Base-by-base conservation (phyloP, 2,329 filamentous ascomycete genomes). In the Stagonosporopsis tanaceti region DNA sequence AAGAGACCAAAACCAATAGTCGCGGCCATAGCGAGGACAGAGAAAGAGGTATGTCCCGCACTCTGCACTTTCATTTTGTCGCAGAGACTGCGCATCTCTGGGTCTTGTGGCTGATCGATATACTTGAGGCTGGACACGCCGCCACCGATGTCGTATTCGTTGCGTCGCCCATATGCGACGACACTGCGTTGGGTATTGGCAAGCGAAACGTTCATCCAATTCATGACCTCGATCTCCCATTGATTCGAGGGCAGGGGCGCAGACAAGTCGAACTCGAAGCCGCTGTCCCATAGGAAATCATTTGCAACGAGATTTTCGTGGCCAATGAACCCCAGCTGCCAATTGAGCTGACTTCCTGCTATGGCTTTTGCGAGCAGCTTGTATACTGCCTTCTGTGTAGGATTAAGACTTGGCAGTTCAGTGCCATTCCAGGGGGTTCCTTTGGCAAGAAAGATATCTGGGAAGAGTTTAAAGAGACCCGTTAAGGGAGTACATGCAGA, bases 201-300 rank as follows among this genome's bases (percentile, higher is more conserved):
- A 30, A 55, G 44, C 9, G 32, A 47, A 1, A 34, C 32, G 27
- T 55, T 48, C 53, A 56, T 56, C 53, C 53, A 56, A 30, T 56
- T 56, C 39, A 27, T 15, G 24, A 50, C 47, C 37, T 56, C 53
- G 11, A 20, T 50, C 22, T 56, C 25, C 46, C 53, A 56, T 15
- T 56, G 53, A 22, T 56, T 56, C 11, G 35, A 20, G 9, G 53
- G 47, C 28, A 56, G 47, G 11, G 11, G 25, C 11, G 46, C 53
- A 24, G 46, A 56, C 15, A 56, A 22, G n/a, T 37, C n/a, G 17
- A 50, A 45, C 2, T 24, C 20, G 39, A 56, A 50, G 22, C 53
- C 53, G 17, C 27, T 30, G 45, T 50, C 53, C 53, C 46, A 56
- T 25, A 56, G 39, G 24, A 27, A 56, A 11, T 50, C 53, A 4